phyloP scores from a whole-genome alignment of 345 rosid genomes.

The Lenwebbia sp. region DNA sequence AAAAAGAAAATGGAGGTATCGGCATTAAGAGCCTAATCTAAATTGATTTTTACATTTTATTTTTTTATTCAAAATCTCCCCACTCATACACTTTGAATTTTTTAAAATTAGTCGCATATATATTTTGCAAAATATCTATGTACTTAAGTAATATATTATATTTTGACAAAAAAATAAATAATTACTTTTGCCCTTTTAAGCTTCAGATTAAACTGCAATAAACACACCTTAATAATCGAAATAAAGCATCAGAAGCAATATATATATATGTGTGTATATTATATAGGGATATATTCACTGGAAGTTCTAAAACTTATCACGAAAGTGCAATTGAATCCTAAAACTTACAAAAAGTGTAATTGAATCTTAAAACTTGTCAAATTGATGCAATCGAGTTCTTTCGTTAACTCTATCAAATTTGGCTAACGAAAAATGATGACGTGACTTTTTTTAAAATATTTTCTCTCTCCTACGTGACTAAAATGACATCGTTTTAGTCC shows the following conservation, averaged over 20 bases:
- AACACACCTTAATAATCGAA: neutral
- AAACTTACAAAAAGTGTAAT: too few relatives aligned
- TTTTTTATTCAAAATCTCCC: neutral
- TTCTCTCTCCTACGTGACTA: too few relatives aligned
- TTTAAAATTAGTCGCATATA: neutral
- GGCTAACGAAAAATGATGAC: too few relatives aligned
- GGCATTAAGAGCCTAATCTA: neutral
- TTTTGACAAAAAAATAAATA: neutral
- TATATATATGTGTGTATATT: too few relatives aligned
- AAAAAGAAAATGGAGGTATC: neutral
- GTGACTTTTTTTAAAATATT: too few relatives aligned
- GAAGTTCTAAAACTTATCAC: too few relatives aligned
- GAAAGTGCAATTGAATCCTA: too few relatives aligned
- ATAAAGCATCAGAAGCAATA: neutral
- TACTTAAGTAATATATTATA: neutral
- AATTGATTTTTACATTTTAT: neutral
- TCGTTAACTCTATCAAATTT: too few relatives aligned
- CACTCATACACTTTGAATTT: neutral
- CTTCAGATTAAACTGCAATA: neutral
- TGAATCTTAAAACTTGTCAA: too few relatives aligned
- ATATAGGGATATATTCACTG: too few relatives aligned
- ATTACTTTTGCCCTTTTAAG: neutral
- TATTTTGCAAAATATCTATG: neutral
- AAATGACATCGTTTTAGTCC: too few relatives aligned
- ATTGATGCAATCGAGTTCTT: too few relatives aligned